Conservation (phyloP, 805 yeast genomes). For the Candida schatavii region DNA sequence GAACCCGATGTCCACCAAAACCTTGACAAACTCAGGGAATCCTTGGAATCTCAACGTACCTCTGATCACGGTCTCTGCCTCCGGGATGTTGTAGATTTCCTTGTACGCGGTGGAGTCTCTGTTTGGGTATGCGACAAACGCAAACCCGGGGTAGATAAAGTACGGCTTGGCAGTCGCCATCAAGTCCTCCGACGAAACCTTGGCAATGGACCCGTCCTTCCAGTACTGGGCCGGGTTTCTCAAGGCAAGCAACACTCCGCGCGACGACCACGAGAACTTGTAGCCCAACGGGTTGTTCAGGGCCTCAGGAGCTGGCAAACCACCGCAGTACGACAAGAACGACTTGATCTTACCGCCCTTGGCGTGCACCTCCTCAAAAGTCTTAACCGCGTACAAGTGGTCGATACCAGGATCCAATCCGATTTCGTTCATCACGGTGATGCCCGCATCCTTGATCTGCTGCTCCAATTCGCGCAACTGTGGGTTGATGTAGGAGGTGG, state of each 20-base stretch:
- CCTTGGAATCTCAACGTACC: conserved; percentile 98
- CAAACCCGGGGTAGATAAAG: conserved; percentile 92
- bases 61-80: conserved; percentile 94
- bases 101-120: conserved; percentile 94
- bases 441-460: conserved; percentile 89
- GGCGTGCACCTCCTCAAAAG: conserved; percentile 93
- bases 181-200: conserved; percentile 81
- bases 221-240: conserved; percentile 91
- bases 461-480: conserved; percentile 84
- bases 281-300: conserved; percentile 98
- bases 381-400: conserved; percentile 96
- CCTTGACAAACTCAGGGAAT: conserved; percentile 97
- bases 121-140: conserved; percentile 95
- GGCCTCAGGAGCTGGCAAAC: conserved; percentile 96
- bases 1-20: conserved; percentile 90
- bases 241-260: conserved; percentile 95
- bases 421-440: conserved; percentile 96
- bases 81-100: conserved; percentile 92
- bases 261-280: conserved; percentile 98
- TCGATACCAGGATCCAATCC: conserved; percentile 99
- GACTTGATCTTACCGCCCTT: conserved; percentile 90
- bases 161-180: conserved; percentile 96
- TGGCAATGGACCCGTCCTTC: conserved; percentile 78
- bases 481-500: conserved; percentile 96
- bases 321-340: conserved; percentile 97